A percentile compares a stretch with the other conserved stretches of the same genome.
These are phyloP conservation scores for Acer negundo DNA, from an alignment of 345 rosid genomes.

Conservation along the genomic window DNA sequence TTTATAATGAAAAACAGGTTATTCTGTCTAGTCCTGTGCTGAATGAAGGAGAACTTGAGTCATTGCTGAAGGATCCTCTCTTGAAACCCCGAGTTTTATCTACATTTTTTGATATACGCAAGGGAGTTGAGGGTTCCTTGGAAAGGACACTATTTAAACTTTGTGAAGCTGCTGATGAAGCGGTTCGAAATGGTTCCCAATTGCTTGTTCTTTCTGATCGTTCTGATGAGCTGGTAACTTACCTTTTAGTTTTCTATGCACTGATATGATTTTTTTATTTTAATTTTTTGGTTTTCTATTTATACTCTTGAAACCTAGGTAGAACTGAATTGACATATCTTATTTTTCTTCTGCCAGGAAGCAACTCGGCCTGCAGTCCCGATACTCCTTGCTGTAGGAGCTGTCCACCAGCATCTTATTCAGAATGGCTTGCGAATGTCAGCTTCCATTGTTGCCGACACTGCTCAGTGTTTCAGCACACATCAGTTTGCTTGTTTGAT, in stretches of 20 bases:
- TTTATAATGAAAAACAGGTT: constrained; percentile 48
- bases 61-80: constrained; percentile 63
- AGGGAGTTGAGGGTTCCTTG: constrained; percentile 92
- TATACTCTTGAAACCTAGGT: not conserved
- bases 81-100: constrained; percentile 69
- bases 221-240: constrained; percentile 65
- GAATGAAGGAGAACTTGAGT: constrained; percentile 90
- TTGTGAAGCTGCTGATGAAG: constrained; percentile 98
- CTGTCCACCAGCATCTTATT: constrained; percentile 99
- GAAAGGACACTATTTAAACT: constrained; percentile 64
- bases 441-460: constrained; percentile 90
- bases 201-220: constrained; percentile 92
- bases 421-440: constrained; percentile 96
- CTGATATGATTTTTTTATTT: not conserved
- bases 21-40: constrained; percentile 81
- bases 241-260: constrained; percentile 12
- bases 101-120: constrained; percentile 84
- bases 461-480: constrained; percentile 98
- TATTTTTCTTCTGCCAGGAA: constrained; percentile 53
- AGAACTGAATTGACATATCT: constrained; percentile 3
- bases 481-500: constrained; percentile 98
- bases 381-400: constrained; percentile 96
- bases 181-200: constrained; percentile 94
- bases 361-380: constrained; percentile 92
- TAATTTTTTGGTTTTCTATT: not conserved